These are phyloP conservation scores for Yamadazyma triangularis DNA, from an alignment of 1,139 yeast species.

Conservation along the genomic window DNA sequence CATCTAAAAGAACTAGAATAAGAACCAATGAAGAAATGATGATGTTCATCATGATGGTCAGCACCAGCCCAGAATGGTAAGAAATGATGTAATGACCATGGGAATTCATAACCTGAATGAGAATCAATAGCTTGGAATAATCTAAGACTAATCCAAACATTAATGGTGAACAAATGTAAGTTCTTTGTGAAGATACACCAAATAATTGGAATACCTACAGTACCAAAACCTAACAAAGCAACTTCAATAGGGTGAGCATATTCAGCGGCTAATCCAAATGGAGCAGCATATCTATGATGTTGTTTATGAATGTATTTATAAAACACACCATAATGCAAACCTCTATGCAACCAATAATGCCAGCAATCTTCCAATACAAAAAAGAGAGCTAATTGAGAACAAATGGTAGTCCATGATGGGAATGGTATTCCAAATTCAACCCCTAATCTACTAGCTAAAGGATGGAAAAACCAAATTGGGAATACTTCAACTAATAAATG, in stretches of 20 bases:
- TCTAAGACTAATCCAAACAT: slow-evolving; percentile 40
- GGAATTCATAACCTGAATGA: slow-evolving; percentile 47
- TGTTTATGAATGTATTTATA: slow-evolving; percentile 47
- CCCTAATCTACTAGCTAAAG: slow-evolving; percentile 36
- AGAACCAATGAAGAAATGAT: slow-evolving; percentile 43
- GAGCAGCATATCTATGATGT: slow-evolving; percentile 48
- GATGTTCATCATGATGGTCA: slow-evolving; percentile 47
- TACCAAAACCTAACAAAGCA: slow-evolving; percentile 41
- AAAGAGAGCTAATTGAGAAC: slow-evolving; percentile 32
- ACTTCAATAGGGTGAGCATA: slow-evolving; percentile 49
- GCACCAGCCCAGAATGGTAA: slow-evolving; percentile 51
- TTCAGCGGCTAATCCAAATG: slow-evolving; percentile 47
- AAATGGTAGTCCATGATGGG: slow-evolving; percentile 27
- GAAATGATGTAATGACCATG: slow-evolving; percentile 44
- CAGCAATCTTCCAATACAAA: slow-evolving; percentile 44
- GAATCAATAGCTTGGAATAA: slow-evolving; percentile 47
- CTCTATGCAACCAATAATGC: slow-evolving; percentile 47
- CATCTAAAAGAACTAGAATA: slow-evolving; percentile 45
- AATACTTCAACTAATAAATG: slow-evolving; percentile 44
- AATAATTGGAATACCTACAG: slow-evolving; percentile 44
- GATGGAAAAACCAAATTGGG: slow-evolving; percentile 49
- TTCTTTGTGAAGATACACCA: slow-evolving; percentile 34
- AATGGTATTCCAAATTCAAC: slow-evolving; percentile 37
- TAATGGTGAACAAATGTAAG: slow-evolving; percentile 42
- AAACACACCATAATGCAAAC: slow-evolving; percentile 43